Evolutionary conservation across 805 yeast genomes (phyloP).

Genomic region (Jamesozyma jinghongensis): DNA sequence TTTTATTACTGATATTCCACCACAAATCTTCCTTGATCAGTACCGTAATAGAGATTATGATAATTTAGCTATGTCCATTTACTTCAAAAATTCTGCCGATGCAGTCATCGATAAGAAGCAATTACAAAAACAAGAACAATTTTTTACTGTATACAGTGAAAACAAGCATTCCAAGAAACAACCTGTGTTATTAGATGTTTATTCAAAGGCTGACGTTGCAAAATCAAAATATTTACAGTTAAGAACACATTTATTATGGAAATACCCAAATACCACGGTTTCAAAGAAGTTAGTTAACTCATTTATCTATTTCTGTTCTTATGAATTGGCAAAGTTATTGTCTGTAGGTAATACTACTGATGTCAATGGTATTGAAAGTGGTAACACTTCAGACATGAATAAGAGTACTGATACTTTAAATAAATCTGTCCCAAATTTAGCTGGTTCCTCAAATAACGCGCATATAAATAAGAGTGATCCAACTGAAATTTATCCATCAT

Average conservation of each 20-base stretch:
- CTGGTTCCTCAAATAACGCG: neutral
- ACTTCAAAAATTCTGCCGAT: constrained; percentile 66
- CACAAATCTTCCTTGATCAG: constrained; percentile 76
- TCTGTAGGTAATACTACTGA: constrained; percentile 6
- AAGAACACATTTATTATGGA: constrained; percentile 86
- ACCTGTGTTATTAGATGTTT: constrained; percentile 55
- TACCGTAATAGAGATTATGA: constrained; percentile 61
- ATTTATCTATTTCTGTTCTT: constrained; percentile 56
- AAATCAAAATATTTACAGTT: constrained; percentile 62
- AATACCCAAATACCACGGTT: constrained; percentile 67
- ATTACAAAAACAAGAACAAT: constrained; percentile 19
- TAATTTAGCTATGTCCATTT: constrained; percentile 68
- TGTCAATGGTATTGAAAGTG: neutral
- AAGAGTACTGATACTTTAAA: neutral
- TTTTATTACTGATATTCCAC: constrained; percentile 84
- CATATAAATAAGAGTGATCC: neutral
- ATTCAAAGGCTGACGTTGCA: constrained; percentile 59
- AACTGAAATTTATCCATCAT: constrained; percentile 19
- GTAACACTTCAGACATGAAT: neutral
- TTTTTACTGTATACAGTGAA: constrained; percentile 58
- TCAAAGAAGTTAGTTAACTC: constrained; percentile 71
- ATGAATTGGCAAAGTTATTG: constrained; percentile 44
- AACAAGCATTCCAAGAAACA: constrained; percentile 31
- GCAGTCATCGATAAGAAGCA: constrained; percentile 69
- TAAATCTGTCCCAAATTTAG: too few species aligned